Conservation (phyloP, 768 basidiomycete genomes). For the Leucocoprinus leucothites region DNA sequence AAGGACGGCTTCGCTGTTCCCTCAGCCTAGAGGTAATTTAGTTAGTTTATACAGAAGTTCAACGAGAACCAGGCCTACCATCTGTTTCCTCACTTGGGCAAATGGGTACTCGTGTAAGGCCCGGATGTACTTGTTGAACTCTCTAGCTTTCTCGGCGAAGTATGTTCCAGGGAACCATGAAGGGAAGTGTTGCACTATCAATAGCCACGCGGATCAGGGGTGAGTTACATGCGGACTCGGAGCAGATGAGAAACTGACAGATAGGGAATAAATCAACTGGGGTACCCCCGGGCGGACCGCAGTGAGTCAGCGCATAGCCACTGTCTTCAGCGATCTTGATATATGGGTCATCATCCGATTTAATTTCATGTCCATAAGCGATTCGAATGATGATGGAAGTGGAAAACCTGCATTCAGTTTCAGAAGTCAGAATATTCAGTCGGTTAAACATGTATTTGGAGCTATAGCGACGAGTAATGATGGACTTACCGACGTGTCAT, state of each 20-base stretch:
- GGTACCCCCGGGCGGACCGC: neutral
- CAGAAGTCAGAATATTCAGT: no score
- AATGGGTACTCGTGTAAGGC: conserved; percentile 11
- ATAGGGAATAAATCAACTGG: conserved; percentile 7
- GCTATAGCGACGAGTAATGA: neutral
- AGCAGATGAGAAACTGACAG: neutral
- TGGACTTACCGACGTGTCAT: neutral
- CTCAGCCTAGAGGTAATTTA: neutral
- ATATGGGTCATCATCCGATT: neutral
- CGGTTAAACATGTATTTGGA: neutral
- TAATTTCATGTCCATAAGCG: conserved; percentile 5
- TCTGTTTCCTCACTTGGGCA: neutral
- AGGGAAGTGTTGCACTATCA: conserved; percentile 4
- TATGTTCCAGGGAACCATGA: conserved; percentile 9
- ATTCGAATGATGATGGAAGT: neutral
- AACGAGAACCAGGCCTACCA: no score
- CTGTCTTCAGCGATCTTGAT: neutral
- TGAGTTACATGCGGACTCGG: no score
- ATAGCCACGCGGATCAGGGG: neutral
- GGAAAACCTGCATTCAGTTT: neutral
- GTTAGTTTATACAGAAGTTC: neutral
- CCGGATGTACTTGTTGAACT: neutral
- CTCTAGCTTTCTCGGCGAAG: neutral
- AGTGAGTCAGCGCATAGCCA: conserved; percentile 4
- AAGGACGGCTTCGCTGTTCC: conserved; percentile 39